These are phyloP conservation scores for Populus pruinosa DNA, from an alignment of 345 rosid species.

Conservation along the genomic window DNA sequence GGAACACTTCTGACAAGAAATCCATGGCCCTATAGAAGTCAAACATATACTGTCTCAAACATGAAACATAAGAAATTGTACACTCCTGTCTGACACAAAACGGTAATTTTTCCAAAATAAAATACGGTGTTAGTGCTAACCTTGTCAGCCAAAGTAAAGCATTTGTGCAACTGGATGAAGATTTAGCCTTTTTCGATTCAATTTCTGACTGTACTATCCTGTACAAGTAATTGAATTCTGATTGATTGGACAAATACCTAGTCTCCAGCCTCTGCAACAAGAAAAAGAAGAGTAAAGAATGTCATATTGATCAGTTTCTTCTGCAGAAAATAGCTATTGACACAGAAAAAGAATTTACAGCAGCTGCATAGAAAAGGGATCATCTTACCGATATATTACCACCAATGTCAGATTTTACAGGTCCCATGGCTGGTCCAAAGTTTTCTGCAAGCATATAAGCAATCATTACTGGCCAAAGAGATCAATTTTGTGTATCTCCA, in stretches of 20 bases:
- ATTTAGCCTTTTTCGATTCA: conserved; percentile 13
- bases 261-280: conserved; percentile 22
- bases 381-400: conserved; percentile 18
- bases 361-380: neutral
- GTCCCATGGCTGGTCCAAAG: conserved; percentile 19
- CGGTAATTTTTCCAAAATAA: too few species aligned
- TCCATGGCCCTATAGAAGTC: conserved; percentile 14
- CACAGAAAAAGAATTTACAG: too few species aligned
- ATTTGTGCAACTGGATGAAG: conserved; percentile 21
- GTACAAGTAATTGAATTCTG: conserved; percentile 5
- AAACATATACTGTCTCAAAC: neutral
- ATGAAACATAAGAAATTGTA: neutral
- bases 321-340: too few species aligned
- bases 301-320: too few species aligned
- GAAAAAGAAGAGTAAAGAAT: neutral
- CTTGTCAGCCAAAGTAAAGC: conserved; percentile 27
- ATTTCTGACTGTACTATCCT: conserved; percentile 12
- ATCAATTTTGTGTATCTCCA: too few species aligned
- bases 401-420: conserved; percentile 19
- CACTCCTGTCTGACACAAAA: neutral
- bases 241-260: conserved; percentile 8
- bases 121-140: neutral
- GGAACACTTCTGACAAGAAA: conserved; percentile 20
- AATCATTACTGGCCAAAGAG: neutral
- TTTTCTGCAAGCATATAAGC: conserved; percentile 8